Evolutionary conservation across 768 basidiomycete genomes (phyloP), one percentile per base, ranked within the genome.

Genomic region (Rhodocollybia butyracea): DNA sequence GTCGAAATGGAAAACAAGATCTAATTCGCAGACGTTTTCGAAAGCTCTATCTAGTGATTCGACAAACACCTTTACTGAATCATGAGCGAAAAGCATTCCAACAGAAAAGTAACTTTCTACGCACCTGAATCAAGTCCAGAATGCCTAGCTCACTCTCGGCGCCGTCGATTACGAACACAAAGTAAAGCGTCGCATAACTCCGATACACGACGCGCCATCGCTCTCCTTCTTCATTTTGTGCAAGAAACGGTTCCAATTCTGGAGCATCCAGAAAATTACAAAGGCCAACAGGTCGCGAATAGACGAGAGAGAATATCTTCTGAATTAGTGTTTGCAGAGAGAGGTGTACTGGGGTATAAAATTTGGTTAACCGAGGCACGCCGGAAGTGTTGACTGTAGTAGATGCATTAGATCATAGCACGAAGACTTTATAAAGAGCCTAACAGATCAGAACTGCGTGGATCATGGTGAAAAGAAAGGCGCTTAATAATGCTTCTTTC

Each of bases 221-320:
- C 61, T 88, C 86, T 48, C 80, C 80, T 30, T 69, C 76, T 57
- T 76, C 77, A 58, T 76, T 76, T 47, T 77, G 78, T 2, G 84
- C 86, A 40, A 91, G 77, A 62, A 88, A 86, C 12, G 81, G 80
- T 66, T 91, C 89, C 29, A 91, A 80, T 64, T 91, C 90, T 5
- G 91, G 91, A 11, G 89, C 95, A 65, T 98, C 97, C 29, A 98
- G 84, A 68, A 98, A 99, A 72, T 98, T 98, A 73, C 97, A 99
- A 8, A 97, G 76, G 1, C 85, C 84, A 3, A 84, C 75, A 12
- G 92, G 89, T 10, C 97, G 86, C 38, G 86, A 76, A 48, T 85
- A 87, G 47, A 99, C 83, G 50, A 98, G 83, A 17, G 86, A 84
- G 72, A 91, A 98, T 68, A 98, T 98, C 76, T 89, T 89, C 61